Base-by-base conservation (phyloP, 2,329 filamentous ascomycete species). In the Penicillium oxalicum region DNA sequence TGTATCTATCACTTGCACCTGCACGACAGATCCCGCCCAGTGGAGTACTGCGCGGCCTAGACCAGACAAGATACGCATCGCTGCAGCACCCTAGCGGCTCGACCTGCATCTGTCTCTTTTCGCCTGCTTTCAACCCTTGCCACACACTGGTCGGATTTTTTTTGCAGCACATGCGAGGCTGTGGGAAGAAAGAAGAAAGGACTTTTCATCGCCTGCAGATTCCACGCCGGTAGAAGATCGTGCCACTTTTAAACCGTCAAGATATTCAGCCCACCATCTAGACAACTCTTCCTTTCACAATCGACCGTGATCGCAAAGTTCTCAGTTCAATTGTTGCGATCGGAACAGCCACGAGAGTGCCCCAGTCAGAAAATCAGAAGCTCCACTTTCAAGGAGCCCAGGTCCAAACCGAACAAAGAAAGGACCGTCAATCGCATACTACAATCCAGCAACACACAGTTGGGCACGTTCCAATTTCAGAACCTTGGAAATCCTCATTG, bases 31-130 rank as follows among this genome's bases (percentile, higher is more conserved):
- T 45, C 29, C 39, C 27, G 9, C 24, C 24, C 11, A 45, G 49
- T 52, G 49, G 55, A 55, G 40, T 51, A 53, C 34, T 24, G 48
- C 48, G 39, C 27, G 49, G 49, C 50, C 55, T 55, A 55, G 58
- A 53, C 49, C 42, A 42, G 45, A 50, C 27, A 52, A 44, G n/a
- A 49, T 56, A 50, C 44, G 44, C 50, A 52, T 49, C 36, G 39
- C 53, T 52, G 53, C 57, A 60, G 53, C 58, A 32, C 52, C 47
- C 47, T 53, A 55, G 56, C 49, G 57, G 50, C 50, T 32, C 57
- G 48, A 54, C 53, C 46, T 58, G 57, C 58, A 58, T 53, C 47
- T 53, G 49, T 47, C 48, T 54, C 48, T 44, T 53, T 52, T 51
- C 46, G 36, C 13, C 47, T 33, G 36, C 49, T 48, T 36, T 24